Percentiles rank a stretch among this genome's conserved stretches.
These are phyloP conservation scores for Lantana camara DNA, from an alignment of 257 asterid genomes.

Conservation along the genomic window DNA sequence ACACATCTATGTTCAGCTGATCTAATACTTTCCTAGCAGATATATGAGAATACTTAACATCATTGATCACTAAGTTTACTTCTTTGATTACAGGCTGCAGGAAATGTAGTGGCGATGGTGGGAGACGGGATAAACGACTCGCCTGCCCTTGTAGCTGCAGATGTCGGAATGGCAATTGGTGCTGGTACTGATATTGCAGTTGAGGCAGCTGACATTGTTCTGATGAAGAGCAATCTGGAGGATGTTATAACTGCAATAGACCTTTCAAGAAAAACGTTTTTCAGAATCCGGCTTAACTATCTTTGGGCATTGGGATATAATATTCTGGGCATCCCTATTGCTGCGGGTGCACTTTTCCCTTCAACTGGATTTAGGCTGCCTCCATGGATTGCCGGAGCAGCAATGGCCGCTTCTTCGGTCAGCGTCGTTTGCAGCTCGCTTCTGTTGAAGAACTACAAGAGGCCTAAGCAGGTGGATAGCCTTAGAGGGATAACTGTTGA, in stretches of 20 bases:
- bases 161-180: conserved; percentile 85
- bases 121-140: conserved; percentile 92
- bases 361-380: conserved; percentile 50
- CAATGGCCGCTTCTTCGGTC: conserved; percentile 63
- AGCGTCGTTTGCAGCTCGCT: conserved; percentile 67
- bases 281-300: conserved; percentile 71
- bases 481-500: conserved; percentile 39
- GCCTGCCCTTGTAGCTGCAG: conserved; percentile 85
- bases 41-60: too few relatives aligned
- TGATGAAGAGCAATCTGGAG: conserved; percentile 83
- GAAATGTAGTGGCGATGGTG: conserved; percentile 78
- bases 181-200: conserved; percentile 88
- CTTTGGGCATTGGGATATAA: conserved; percentile 81
- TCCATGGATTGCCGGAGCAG: conserved; percentile 65
- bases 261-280: conserved; percentile 65
- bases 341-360: conserved; percentile 76
- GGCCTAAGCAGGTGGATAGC: conserved; percentile 36
- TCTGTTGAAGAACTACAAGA: conserved; percentile 46
- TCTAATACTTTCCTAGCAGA: too few relatives aligned
- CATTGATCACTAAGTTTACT: not conserved
- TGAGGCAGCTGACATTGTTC: conserved; percentile 85
- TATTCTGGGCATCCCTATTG: conserved; percentile 70
- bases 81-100: conserved; percentile 46
- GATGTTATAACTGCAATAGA: conserved; percentile 80
- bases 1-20: too few relatives aligned